These are phyloP conservation scores for Fusarium sp. DNA, from an alignment of 2,329 filamentous ascomycete species.

Conservation along the genomic window DNA sequence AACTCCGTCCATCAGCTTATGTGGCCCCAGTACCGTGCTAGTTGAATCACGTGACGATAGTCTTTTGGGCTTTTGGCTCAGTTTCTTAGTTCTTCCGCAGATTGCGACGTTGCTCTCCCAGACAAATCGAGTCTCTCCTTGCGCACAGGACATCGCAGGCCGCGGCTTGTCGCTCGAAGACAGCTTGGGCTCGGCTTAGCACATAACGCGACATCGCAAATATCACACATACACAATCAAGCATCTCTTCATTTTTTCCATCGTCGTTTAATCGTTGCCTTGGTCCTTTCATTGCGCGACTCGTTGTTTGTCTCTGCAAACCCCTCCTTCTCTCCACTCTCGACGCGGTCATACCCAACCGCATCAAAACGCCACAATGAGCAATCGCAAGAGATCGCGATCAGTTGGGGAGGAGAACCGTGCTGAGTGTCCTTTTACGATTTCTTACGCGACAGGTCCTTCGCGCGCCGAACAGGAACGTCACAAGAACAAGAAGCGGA, in stretches of 20 bases:
- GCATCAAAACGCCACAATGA: conserved; percentile 46
- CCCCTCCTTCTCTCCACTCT: conserved; percentile 47
- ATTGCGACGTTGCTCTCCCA: conserved; percentile 48
- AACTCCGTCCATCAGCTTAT: conserved; percentile 35
- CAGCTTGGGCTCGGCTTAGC: conserved; percentile 47
- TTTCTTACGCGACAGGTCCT: conserved; percentile 52
- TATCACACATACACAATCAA: not conserved
- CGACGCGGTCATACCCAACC: conserved; percentile 46
- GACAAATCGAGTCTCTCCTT: conserved; percentile 46
- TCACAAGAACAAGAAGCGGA: conserved; percentile 62
- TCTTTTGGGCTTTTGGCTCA: conserved; percentile 45
- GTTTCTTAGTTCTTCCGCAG: conserved; percentile 41
- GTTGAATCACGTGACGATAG: conserved; percentile 40
- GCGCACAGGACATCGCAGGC: conserved; percentile 50
- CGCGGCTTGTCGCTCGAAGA: conserved; percentile 50
- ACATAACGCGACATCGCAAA: conserved; percentile 42
- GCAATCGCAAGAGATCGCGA: conserved; percentile 66
- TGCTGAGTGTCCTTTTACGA: conserved; percentile 68
- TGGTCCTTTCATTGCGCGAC: conserved; percentile 31
- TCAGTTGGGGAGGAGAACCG: conserved; percentile 63
- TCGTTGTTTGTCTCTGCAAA: conserved; percentile 42
- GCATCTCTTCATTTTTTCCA: conserved; percentile 7
- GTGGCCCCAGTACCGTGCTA: conserved; percentile 23
- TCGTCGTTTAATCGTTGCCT: not conserved
- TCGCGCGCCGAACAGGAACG: conserved; percentile 52